phyloP scores from a whole-genome alignment of 495 filamentous ascomycete genomes.

The Aspergillus saccharolyticus region DNA sequence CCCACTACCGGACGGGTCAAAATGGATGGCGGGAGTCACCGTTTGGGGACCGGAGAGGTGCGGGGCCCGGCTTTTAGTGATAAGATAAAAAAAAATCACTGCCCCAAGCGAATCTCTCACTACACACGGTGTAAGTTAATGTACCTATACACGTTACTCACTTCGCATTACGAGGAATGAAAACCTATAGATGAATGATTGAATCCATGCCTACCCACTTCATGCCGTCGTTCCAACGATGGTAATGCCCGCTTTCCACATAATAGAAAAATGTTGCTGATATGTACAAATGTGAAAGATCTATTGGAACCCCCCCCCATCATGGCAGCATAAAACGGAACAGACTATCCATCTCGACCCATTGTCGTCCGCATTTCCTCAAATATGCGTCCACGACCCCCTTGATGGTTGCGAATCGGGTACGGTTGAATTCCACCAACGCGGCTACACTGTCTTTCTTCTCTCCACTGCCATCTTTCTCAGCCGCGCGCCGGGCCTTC shows the following conservation, averaged over 20 bases:
- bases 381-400: constrained; percentile 80
- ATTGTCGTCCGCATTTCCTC: constrained; percentile 88
- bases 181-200: not conserved
- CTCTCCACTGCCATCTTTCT: constrained; percentile 36
- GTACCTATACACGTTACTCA: no score
- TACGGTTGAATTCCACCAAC: constrained; percentile 74
- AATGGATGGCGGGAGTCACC: not conserved
- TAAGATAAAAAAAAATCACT: not conserved
- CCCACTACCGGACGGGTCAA: not conserved
- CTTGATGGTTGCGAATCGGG: constrained; percentile 68
- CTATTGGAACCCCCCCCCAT: not conserved
- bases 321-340: constrained; percentile 64
- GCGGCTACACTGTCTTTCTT: constrained; percentile 59
- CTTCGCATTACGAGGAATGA: not conserved
- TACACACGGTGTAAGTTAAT: not conserved
- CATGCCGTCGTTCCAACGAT: constrained; percentile 1
- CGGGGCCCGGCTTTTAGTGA: not conserved
- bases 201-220: not conserved
- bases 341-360: constrained; percentile 92
- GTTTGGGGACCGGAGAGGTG: not conserved
- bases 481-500: constrained; percentile 56
- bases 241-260: constrained; percentile 9
- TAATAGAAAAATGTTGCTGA: not conserved
- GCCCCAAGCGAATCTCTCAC: not conserved
- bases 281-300: constrained; percentile 16